Evolutionary conservation across 2,329 filamentous ascomycete genomes (phyloP).

Genomic region (Apiospora saccharicola): DNA sequence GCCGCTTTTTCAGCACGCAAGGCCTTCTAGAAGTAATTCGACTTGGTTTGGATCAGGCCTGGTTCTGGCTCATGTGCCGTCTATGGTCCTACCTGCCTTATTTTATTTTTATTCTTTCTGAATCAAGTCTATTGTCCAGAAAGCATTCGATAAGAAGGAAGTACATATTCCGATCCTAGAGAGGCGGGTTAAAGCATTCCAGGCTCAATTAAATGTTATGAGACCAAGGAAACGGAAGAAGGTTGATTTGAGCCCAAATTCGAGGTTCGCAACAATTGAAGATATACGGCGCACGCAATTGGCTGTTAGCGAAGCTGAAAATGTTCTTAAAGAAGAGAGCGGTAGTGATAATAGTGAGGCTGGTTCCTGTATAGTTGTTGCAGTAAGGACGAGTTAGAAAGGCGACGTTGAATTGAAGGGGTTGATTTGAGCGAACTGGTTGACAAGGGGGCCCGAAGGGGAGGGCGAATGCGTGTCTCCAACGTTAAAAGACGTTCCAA

Average conservation of each 20-base stretch:
- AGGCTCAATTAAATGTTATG: background rate
- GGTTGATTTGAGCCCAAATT: background rate
- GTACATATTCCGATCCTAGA: background rate
- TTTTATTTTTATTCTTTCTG: too few relatives aligned
- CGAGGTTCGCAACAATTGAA: background rate
- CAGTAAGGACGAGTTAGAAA: background rate
- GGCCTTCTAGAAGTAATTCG: too few relatives aligned
- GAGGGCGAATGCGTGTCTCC: background rate
- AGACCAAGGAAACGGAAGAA: background rate
- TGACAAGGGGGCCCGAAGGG: background rate
- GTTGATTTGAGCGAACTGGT: background rate
- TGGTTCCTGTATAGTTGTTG: background rate
- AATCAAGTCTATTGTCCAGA: too few relatives aligned
- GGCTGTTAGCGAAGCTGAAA: background rate
- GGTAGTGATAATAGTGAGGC: background rate
- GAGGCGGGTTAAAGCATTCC: background rate
- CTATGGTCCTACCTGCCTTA: too few relatives aligned
- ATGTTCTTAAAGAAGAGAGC: background rate
- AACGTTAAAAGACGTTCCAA: slow-evolving; percentile 28
- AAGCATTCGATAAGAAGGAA: background rate
- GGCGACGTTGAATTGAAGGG: background rate
- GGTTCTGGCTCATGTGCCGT: too few relatives aligned
- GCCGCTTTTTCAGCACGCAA: too few relatives aligned
- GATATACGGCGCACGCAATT: background rate
- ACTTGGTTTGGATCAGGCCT: too few relatives aligned